Evolutionary conservation across 2,329 filamentous ascomycete genomes (phyloP), one percentile per base, ranked within the genome.

Genomic region (Colletotrichum viniferum): DNA sequence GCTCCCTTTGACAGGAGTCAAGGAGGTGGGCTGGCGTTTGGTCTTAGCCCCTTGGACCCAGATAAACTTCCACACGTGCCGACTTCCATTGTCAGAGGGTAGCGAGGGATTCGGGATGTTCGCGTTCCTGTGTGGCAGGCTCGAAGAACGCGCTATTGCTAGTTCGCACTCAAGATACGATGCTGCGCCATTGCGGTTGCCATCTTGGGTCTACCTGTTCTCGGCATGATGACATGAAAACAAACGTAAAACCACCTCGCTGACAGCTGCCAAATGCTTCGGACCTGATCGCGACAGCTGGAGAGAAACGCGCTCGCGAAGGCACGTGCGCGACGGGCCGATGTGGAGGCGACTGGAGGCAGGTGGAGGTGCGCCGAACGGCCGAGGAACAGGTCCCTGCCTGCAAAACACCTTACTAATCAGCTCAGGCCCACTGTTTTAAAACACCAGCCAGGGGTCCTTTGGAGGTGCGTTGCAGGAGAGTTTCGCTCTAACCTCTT

Each of bases 401-500:
- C 10, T n/a, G 1, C 24, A 52, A 52, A 52, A 14, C 0, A 21
- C 24, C 7, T 75, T 73, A 76, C 43, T 76, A 76, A 73, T 69
- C 28, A 38, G 4, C 32, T 16, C 3, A 10, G 55, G 14, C 14
- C 73, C 69, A 30, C 69, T 52, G 12, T 43, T 69, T 63, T 61
- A 32, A 66, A 76, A 76, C 63, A 73, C 8, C 52, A 60, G 24
- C 12, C 36, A 66, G 73, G 70, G 69, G 70, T 13, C 32, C 61
- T 63, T 58, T 26, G 61, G 28, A 26, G 24, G 24, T 24, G 65
- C 52, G 73, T 73, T 76, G 69, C 73, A 76, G 73, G 69, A 73
- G 6, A 69, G 73, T 76, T 76, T 76, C 69, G 73, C 36, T 76
- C 73, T 76, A 75, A 75, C 73, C 34, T 36, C 14, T 73, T 75